phyloP scores from a whole-genome alignment of 306 rosid species.

The Datisca glomerata region DNA sequence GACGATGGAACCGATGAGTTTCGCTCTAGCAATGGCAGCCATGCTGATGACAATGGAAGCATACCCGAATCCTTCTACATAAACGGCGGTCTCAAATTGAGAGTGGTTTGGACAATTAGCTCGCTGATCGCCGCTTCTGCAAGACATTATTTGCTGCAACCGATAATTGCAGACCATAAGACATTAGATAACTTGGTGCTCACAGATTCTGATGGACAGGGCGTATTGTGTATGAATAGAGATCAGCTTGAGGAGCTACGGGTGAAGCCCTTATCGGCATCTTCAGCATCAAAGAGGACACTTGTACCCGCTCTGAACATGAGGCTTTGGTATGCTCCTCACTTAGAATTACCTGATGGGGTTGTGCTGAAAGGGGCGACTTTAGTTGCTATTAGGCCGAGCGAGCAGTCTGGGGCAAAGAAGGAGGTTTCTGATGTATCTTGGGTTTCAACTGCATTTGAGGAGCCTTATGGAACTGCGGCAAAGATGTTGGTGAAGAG shows the following conservation, averaged over 20 bases:
- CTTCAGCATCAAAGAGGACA: slow-evolving; percentile 86
- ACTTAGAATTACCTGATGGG: slow-evolving; percentile 71
- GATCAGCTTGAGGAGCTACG: slow-evolving; percentile 93
- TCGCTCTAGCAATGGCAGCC: slow-evolving; percentile 4
- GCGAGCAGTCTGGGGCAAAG: slow-evolving; percentile 43
- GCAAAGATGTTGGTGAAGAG: slow-evolving; percentile 89
- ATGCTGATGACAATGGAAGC: slow-evolving; percentile 66
- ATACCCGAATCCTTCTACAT: slow-evolving; percentile 95
- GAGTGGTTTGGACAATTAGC: slow-evolving; percentile 97
- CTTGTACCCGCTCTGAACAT: slow-evolving; percentile 95
- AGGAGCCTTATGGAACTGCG: slow-evolving; percentile 83
- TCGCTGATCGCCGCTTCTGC: slow-evolving; percentile 96
- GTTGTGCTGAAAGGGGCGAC: slow-evolving; percentile 85
- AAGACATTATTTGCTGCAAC: slow-evolving; percentile 80
- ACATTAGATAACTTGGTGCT: slow-evolving; percentile 72
- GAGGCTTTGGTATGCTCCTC: slow-evolving; percentile 98
- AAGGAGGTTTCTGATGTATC: slow-evolving; percentile 77
- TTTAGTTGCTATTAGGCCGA: slow-evolving; percentile 82
- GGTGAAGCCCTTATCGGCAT: slow-evolving; percentile 95
- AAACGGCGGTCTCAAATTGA: slow-evolving; percentile 73
- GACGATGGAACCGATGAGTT: slow-evolving; percentile 17
- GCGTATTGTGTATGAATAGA: slow-evolving; percentile 75
- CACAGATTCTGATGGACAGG: slow-evolving; percentile 97
- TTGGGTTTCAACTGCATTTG: slow-evolving; percentile 89
- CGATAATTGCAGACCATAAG: slow-evolving; percentile 77